These are phyloP conservation scores for Aspergillus sp. DNA, from an alignment of 2,329 filamentous ascomycete species.

Conservation along the genomic window DNA sequence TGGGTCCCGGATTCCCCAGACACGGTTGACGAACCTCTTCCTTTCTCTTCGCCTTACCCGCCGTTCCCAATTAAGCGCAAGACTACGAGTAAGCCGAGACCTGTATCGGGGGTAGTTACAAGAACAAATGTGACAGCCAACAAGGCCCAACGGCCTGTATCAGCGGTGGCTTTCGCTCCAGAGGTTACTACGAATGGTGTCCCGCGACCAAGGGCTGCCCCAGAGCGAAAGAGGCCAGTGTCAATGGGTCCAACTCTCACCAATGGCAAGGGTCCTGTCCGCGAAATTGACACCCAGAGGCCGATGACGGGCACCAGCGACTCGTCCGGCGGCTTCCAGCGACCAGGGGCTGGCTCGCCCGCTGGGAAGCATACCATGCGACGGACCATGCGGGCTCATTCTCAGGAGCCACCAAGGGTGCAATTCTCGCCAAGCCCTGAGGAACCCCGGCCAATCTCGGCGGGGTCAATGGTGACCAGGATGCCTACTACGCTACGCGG, in stretches of 20 bases:
- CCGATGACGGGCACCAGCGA: conserved; percentile 61
- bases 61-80: conserved; percentile 8
- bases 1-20: conserved; percentile 14
- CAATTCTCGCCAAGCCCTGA: conserved; percentile 41
- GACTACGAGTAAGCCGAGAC: background rate
- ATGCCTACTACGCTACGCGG: conserved; percentile 45
- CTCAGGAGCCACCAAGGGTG: conserved; percentile 27
- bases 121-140: conserved; percentile 1
- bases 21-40: conserved; percentile 9
- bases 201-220: background rate
- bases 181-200: conserved; percentile 4
- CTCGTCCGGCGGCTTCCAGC: conserved; percentile 69
- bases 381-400: conserved; percentile 60
- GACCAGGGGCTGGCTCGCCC: conserved; percentile 44
- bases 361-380: conserved; percentile 57
- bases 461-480: conserved; percentile 32
- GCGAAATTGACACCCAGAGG: conserved; percentile 29
- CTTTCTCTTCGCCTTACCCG: conserved; percentile 14
- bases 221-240: conserved; percentile 13
- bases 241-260: conserved; percentile 18
- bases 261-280: conserved; percentile 6
- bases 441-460: conserved; percentile 43
- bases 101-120: background rate
- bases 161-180: conserved; percentile 13
- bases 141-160: conserved; percentile 12